Conservation (phyloP, 1,284 basidiomycete genomes). For the Rhodotorula sp. region DNA sequence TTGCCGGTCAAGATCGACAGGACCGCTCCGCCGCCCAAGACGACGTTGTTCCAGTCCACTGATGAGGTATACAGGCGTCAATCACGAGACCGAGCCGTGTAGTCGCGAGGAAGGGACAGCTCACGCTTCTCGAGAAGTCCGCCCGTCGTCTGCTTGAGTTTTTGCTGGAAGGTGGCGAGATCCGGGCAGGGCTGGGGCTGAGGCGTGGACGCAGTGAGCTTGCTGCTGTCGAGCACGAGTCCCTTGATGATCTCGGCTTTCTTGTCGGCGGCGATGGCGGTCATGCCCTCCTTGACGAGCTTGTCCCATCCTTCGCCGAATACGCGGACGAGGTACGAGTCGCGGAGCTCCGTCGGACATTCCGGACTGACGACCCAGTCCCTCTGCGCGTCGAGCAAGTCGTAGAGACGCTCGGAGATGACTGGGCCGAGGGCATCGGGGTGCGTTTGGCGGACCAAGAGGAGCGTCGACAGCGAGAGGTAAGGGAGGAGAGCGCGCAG, state of each 20-base stretch:
- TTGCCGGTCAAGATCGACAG: slow-evolving; percentile 12
- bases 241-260: neutral
- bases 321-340: slow-evolving; percentile 18
- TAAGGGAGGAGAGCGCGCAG: no score
- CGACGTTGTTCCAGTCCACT: slow-evolving; percentile 22
- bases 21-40: slow-evolving; percentile 17
- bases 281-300: neutral
- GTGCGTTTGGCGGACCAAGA: neutral
- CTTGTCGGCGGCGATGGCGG: neutral
- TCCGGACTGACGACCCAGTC: slow-evolving; percentile 7
- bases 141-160: neutral
- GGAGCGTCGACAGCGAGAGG: slow-evolving; percentile 16
- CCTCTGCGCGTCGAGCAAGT: slow-evolving; percentile 8
- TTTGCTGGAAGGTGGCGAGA: neutral
- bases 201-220: neutral
- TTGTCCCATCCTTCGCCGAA: neutral
- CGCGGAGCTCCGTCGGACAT: slow-evolving; percentile 5
- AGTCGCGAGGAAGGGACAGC: neutral
- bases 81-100: no score
- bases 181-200: neutral
- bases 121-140: neutral
- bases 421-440: neutral
- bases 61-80: neutral
- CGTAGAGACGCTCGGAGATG: neutral
- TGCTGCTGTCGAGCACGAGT: neutral